A percentile compares a stretch with the other conserved stretches of the same genome.
phyloP scores from a whole-genome alignment of 169 alveolate genomes.

The Plasmodium blacklocki region DNA sequence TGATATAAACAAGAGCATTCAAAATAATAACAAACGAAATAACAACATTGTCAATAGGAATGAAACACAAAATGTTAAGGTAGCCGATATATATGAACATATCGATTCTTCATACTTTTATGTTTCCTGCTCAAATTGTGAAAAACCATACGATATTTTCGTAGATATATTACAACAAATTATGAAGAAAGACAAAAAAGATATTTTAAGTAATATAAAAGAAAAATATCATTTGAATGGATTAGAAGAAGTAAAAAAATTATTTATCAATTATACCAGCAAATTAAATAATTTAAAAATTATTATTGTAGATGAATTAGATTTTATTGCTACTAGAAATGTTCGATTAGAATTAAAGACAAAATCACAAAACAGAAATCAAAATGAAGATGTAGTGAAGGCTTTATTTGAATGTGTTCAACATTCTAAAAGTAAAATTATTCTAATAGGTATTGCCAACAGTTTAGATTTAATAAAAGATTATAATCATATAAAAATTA shows the following conservation, averaged over 20 bases:
- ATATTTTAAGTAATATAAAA: conserved; percentile 32
- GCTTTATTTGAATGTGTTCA: conserved; percentile 58
- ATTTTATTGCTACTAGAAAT: conserved; percentile 64
- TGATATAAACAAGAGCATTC: background rate
- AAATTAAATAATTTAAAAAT: conserved; percentile 68
- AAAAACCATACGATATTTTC: conserved; percentile 66
- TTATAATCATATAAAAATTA: conserved; percentile 62
- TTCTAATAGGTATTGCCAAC: conserved; percentile 64
- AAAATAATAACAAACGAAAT: conserved; percentile 4
- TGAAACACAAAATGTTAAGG: background rate
- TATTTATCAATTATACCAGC: conserved; percentile 51
- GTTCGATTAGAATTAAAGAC: conserved; percentile 52
- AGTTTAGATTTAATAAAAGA: conserved; percentile 68
- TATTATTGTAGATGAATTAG: conserved; percentile 62
- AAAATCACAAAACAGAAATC: conserved; percentile 3
- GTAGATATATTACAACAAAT: conserved; percentile 71
- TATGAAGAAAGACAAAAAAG: conserved; percentile 38
- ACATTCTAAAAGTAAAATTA: conserved; percentile 36
- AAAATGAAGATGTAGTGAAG: conserved; percentile 59
- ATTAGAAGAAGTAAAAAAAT: conserved; percentile 52
- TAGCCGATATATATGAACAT: background rate
- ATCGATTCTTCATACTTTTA: conserved; percentile 66
- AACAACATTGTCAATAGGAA: background rate
- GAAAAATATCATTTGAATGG: conserved; percentile 59
- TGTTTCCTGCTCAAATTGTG: conserved; percentile 60